Evolutionary conservation across 2,329 filamentous ascomycete genomes (phyloP), one percentile per base, ranked within the genome.

Genomic region (Ophiocordyceps polyrhachis-furcata): DNA sequence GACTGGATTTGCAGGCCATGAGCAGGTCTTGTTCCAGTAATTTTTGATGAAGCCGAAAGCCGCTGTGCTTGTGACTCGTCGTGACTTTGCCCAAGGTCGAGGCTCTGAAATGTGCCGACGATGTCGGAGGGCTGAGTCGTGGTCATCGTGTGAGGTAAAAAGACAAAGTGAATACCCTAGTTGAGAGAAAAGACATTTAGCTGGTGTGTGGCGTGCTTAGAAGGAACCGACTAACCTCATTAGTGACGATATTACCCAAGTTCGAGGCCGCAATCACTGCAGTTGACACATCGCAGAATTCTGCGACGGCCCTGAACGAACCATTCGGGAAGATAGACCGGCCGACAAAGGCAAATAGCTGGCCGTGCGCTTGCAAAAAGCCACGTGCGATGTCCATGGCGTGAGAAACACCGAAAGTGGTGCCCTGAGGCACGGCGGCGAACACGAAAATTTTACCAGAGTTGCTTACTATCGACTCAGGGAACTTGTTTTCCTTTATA

Each of bases 271-370:
- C 66, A 5, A 53, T 52, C 15, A 63, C 41, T 11, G 69, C 68
- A 44, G 65, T 56, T 2, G 65, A 61, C 20, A 64, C 59, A 48
- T 76, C 71, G 44, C 65, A 67, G 46, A 69, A 78, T 51, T 78
- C 73, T 2, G 67, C 66, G 42, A 73, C 56, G 8, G 69, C 68
- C 44, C 61, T 64, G 49, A 72, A 63, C 6, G 65, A 53, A 8
- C 63, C 66, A 29, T 66, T 62, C 11, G 63, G 60, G 7, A 62
- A 62, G 13, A 59, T 61, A 14, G 58, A 52, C 13, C 63, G 56
- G 29, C 62, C 62, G 43, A 70, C 62, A 50, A 74, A 67, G 0
- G 73, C 70, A 49, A 70, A 73, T 0, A 79, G 53, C 12, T 68
- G 64, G 0, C 73, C 74, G 43, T 74, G 65, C 0, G 55, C 52